phyloP scores from a whole-genome alignment of 2,329 filamentous ascomycete genomes.

The Monilinia fructicola region DNA sequence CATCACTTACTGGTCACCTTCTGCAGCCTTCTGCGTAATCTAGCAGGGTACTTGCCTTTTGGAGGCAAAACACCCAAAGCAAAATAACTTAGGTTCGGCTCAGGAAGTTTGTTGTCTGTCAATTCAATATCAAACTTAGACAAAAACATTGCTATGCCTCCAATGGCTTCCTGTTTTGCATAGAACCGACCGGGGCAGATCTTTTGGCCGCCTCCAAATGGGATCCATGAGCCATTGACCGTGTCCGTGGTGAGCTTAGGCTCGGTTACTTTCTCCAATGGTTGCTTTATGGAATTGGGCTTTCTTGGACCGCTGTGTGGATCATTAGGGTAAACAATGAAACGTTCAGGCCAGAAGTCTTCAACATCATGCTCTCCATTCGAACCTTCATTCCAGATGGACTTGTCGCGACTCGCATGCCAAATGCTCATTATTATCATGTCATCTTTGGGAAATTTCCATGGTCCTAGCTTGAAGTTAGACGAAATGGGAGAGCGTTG shows the following conservation, averaged over 20 bases:
- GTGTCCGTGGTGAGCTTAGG: conserved; percentile 35
- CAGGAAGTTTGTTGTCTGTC: conserved; percentile 3
- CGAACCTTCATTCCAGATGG: conserved; percentile 40
- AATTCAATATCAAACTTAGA: conserved; percentile 41
- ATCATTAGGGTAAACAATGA: conserved; percentile 40
- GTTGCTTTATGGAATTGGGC: background rate
- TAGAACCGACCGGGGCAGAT: conserved; percentile 44
- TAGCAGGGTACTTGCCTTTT: conserved; percentile 26
- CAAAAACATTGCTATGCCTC: conserved; percentile 39
- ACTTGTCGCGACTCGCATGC: conserved; percentile 28
- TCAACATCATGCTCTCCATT: conserved; percentile 37
- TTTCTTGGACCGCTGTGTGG: conserved; percentile 36
- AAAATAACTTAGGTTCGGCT: conserved; percentile 31
- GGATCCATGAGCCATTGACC: conserved; percentile 41
- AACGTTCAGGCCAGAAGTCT: conserved; percentile 43
- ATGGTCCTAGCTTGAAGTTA: conserved; percentile 37
- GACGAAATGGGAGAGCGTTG: conserved; percentile 28
- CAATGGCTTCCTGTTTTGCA: conserved; percentile 42
- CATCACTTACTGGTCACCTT: background rate
- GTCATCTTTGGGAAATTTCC: conserved; percentile 36
- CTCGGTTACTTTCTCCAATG: conserved; percentile 23
- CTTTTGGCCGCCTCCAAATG: conserved; percentile 41
- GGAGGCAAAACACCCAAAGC: conserved; percentile 32
- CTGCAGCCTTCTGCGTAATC: conserved; percentile 26
- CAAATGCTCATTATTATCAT: conserved; percentile 36